Evolutionary conservation across 352 stramenopile species (phyloP), one percentile per base, ranked within the genome.

Genomic region (Hyaloperonospora brassicae): DNA sequence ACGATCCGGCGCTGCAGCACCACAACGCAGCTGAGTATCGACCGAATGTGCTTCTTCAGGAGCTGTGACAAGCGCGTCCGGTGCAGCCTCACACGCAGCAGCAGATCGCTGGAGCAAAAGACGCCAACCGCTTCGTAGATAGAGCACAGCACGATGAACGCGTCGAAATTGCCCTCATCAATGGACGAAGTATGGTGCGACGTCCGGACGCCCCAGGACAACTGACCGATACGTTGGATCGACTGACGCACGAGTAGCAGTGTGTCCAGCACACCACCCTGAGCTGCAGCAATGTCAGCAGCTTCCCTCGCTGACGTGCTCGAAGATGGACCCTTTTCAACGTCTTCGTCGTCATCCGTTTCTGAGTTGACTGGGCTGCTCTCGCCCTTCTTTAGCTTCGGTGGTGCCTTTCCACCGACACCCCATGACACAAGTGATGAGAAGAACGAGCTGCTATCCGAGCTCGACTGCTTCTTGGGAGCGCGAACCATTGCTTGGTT

Each of bases 121-220:
- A 93, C 80, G 1, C 76, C 75, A 23, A 74, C 68, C 22, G 59
- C 62, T 46, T 86, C 68, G 50, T 93, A 93, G 38, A 93, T 90
- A n/a, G 80, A 89, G 59, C 83, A 93, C 22, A 93, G 52, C 50
- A 89, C 82, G 27, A 89, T 84, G 52, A 87, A 93, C 21, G 80
- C 83, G 36, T 93, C 80, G 50, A 89, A 89, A 50, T 84, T 72
- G n/a, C 77, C 73, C 47, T 90, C 79, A 31, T 93, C 83, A 59
- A 89, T 86, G 9, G 78, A 83, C 9, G 79, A 85, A 39, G 83
- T 93, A 57, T 93, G 80, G 48, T 77, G 85, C n/a, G 83, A 89
- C 5, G 83, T 91, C 6, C 83, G 80, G 7, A 90, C 68, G 8
- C 80, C 82, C 83, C 83, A 93, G 5, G 80, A 89, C 14, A 93